phyloP scores from a whole-genome alignment of 768 basidiomycete genomes.

The Mycena olivaceomarginata region DNA sequence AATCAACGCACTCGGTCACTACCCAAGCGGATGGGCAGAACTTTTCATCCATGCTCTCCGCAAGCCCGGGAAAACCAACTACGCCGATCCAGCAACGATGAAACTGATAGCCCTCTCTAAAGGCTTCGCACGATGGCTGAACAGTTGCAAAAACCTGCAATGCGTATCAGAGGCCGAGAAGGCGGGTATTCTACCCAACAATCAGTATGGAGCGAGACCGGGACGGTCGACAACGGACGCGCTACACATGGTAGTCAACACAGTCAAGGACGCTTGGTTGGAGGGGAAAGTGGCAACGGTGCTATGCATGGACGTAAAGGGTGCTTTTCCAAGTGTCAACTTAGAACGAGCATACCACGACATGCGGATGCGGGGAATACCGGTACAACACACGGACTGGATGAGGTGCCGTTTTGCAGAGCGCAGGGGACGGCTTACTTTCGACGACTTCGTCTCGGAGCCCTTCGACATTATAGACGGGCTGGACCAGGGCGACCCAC shows the following conservation, averaged over 20 bases:
- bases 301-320: conserved; percentile 65
- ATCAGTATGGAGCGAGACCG: too few species aligned
- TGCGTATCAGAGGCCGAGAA: conserved; percentile 51
- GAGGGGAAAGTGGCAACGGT: conserved; percentile 54
- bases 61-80: conserved; percentile 59
- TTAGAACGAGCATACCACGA: conserved; percentile 54
- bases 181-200: conserved; percentile 43
- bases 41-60: conserved; percentile 54
- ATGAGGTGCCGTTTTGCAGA: conserved; percentile 10
- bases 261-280: conserved; percentile 52
- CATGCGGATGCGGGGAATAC: conserved; percentile 40
- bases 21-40: conserved; percentile 45
- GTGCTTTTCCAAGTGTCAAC: conserved; percentile 62
- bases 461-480: not conserved
- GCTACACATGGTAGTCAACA: too few species aligned
- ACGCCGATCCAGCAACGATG: conserved; percentile 55
- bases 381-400: conserved; percentile 36
- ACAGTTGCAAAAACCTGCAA: conserved; percentile 21
- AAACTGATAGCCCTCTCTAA: conserved; percentile 61
- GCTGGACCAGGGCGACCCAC: too few species aligned
- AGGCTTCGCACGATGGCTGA: conserved; percentile 26
- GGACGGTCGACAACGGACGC: too few species aligned
- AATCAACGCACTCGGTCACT: conserved; percentile 47
- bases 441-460: not conserved
- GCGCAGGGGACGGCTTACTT: not conserved